These are phyloP conservation scores for Musa acuminata DNA, from an alignment of 176 grass and related monocot species.

Conservation along the genomic window DNA sequence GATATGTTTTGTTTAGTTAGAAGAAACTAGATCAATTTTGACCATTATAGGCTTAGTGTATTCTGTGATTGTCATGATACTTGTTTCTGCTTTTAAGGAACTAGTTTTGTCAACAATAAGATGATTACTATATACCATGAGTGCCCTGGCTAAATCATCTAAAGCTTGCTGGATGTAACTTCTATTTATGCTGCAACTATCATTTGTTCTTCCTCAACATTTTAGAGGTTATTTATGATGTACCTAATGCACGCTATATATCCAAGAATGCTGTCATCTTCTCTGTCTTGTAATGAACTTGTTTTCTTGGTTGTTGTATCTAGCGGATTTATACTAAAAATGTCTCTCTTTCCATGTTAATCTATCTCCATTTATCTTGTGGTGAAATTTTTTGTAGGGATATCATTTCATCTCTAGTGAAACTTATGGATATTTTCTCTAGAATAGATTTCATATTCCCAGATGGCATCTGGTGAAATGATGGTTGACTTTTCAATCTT, in stretches of 20 bases:
- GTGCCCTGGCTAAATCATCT: background rate
- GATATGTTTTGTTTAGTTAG: no score
- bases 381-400: background rate
- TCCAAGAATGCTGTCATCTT: background rate
- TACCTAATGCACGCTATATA: no score
- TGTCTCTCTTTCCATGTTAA: background rate
- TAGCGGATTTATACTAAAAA: background rate
- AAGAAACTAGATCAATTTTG: no score
- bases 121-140: background rate
- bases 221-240: no score
- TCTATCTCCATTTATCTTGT: background rate
- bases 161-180: background rate
- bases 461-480: background rate
- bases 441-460: background rate
- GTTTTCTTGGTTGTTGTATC: background rate
- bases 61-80: background rate
- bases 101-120: background rate
- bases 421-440: background rate
- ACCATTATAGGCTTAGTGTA: background rate
- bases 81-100: background rate
- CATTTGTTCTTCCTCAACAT: no score
- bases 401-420: background rate
- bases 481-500: constrained; percentile 11
- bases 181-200: background rate
- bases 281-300: background rate